These are phyloP conservation scores for Vanderwaltozyma polyspora DNA, from an alignment of 805 yeast genomes.

Conservation along the genomic window DNA sequence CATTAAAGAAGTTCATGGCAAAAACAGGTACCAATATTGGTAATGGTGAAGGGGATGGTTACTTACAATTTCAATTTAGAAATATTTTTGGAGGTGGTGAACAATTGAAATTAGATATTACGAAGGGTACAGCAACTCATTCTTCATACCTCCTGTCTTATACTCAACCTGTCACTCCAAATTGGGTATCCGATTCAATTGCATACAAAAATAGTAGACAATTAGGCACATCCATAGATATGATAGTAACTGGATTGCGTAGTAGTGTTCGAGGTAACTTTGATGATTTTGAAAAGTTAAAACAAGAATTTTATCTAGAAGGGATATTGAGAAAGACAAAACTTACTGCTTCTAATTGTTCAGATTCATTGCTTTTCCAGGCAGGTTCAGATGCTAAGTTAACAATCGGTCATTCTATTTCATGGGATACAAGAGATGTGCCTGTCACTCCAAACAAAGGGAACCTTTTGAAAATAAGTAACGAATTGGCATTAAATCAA, in stretches of 20 bases:
- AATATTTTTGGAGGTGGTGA: conserved; percentile 67
- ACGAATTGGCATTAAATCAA: conserved; percentile 33
- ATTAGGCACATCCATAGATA: conserved; percentile 44
- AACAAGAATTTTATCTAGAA: conserved; percentile 42
- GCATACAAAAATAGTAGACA: conserved; percentile 41
- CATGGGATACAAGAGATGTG: conserved; percentile 33
- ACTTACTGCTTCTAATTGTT: conserved; percentile 35
- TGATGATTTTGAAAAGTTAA: conserved; percentile 15
- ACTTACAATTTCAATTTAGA: conserved; percentile 54
- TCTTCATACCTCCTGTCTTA: conserved; percentile 43
- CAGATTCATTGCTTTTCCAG: conserved; percentile 43
- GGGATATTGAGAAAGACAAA: conserved; percentile 21
- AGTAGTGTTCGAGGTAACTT: conserved; percentile 15
- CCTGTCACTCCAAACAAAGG: conserved; percentile 39
- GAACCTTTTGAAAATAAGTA: conserved; percentile 26
- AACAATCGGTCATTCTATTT: conserved; percentile 33
- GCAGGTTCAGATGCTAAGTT: conserved; percentile 57
- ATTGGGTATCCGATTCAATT: conserved; percentile 44
- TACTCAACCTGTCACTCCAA: conserved; percentile 39
- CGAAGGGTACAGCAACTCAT: conserved; percentile 49
- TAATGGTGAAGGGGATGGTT: conserved; percentile 91
- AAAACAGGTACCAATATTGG: conserved; percentile 94
- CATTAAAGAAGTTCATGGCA: conserved; percentile 63
- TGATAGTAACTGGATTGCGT: conserved; percentile 33
- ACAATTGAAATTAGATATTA: conserved; percentile 41